Conservation (phyloP, 2,329 filamentous ascomycete species). For the Colletotrichum cordylinicola region DNA sequence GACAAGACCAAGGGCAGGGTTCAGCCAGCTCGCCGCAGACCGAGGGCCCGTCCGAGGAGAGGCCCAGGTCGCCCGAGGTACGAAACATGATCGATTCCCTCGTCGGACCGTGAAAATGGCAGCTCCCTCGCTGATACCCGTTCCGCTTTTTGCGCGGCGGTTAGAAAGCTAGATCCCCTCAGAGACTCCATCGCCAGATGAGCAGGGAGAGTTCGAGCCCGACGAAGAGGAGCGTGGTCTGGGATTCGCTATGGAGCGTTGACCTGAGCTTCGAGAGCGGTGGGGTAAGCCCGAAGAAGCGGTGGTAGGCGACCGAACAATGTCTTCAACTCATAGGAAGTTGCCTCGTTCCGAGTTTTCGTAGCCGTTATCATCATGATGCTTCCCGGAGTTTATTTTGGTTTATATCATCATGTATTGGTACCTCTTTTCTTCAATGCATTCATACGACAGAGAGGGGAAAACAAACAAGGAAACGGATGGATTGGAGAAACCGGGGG, state of each 20-base stretch:
- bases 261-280: constrained; percentile 60
- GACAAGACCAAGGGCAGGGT: constrained; percentile 6
- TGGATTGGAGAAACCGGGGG: neutral
- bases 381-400: neutral
- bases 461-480: neutral
- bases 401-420: neutral
- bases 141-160: constrained; percentile 23
- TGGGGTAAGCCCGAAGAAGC: neutral
- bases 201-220: constrained; percentile 40
- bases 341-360: neutral
- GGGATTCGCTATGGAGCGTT: constrained; percentile 67
- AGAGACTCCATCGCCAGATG: constrained; percentile 43
- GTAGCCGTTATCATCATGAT: neutral
- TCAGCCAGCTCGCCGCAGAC: neutral
- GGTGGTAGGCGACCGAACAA: neutral
- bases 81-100: constrained; percentile 56
- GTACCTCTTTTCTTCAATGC: neutral
- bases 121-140: constrained; percentile 32
- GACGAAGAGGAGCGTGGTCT: constrained; percentile 61
- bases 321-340: neutral
- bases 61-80: constrained; percentile 51
- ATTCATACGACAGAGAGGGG: neutral
- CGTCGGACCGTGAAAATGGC: constrained; percentile 48
- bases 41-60: constrained; percentile 12
- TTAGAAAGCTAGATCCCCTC: constrained; percentile 16